These are phyloP conservation scores for Cryptosporidium canis DNA, from an alignment of 169 alveolate species.

Conservation along the genomic window DNA sequence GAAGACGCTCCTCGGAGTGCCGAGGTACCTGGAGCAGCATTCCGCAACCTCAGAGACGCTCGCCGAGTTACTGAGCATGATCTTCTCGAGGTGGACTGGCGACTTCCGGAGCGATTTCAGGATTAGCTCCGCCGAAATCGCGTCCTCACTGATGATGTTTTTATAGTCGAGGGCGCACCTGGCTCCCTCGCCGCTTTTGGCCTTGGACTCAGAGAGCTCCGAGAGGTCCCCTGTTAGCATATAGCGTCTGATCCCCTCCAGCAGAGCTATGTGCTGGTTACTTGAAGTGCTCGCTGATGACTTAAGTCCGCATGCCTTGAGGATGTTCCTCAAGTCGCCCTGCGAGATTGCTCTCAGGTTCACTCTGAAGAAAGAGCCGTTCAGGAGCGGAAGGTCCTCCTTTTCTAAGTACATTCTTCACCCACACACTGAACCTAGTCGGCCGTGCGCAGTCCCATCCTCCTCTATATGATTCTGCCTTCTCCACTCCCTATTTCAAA, in stretches of 20 bases:
- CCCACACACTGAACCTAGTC: neutral
- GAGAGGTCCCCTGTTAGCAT: constrained; percentile 24
- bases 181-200: neutral
- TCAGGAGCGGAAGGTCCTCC: constrained; percentile 15
- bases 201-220: neutral
- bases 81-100: constrained; percentile 24
- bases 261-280: constrained; percentile 12
- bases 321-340: constrained; percentile 2
- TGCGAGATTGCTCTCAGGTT: constrained; percentile 14
- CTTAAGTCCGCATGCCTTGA: constrained; percentile 55
- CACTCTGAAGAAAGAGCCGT: constrained; percentile 59
- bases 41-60: constrained; percentile 19
- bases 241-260: constrained; percentile 38
- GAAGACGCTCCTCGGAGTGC: constrained; percentile 15
- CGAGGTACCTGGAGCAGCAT: constrained; percentile 33
- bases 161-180: neutral
- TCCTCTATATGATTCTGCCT: neutral
- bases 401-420: constrained; percentile 32
- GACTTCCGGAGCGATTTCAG: constrained; percentile 6
- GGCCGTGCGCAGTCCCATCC: neutral
- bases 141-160: constrained; percentile 17
- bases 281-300: constrained; percentile 25
- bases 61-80: constrained; percentile 5
- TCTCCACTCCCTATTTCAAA: neutral
- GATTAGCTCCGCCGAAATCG: neutral